Conservation (phyloP, 163 green algal genomes). For the Dunaliella salina region DNA sequence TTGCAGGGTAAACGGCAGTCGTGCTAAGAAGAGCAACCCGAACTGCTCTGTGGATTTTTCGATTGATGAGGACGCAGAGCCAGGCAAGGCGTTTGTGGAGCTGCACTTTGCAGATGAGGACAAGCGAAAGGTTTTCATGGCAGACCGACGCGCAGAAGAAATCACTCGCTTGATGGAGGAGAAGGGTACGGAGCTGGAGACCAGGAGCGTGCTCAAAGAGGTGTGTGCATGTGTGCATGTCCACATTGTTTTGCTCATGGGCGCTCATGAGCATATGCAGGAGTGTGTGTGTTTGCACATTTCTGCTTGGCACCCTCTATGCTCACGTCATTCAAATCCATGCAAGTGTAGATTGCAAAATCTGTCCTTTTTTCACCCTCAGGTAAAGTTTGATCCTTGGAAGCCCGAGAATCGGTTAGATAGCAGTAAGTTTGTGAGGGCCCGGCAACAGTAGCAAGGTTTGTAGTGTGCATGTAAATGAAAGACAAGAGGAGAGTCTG, state of each 20-base stretch:
- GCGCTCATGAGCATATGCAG: no score
- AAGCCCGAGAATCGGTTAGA: conserved; percentile 2
- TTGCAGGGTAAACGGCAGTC: conserved; percentile 25
- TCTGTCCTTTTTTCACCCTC: no score
- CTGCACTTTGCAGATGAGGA: conserved; percentile 45
- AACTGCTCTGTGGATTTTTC: conserved; percentile 42
- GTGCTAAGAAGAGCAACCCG: conserved; percentile 43
- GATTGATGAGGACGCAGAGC: conserved; percentile 27
- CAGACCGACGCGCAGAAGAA: conserved; percentile 41
- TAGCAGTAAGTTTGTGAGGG: background rate
- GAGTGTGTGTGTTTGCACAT: no score
- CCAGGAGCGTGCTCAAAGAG: conserved; percentile 34
- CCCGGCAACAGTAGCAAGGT: background rate
- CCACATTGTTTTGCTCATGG: background rate
- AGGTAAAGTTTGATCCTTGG: conserved; percentile 11
- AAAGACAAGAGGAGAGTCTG: no score
- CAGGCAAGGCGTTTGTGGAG: conserved; percentile 34
- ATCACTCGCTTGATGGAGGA: conserved; percentile 40
- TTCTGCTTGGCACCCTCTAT: background rate
- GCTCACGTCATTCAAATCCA: background rate
- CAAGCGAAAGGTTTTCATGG: conserved; percentile 30
- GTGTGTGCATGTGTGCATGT: background rate
- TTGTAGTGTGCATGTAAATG: background rate
- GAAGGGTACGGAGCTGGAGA: conserved; percentile 52
- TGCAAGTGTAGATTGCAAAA: background rate